Base-by-base conservation (phyloP, 495 filamentous ascomycete species). In the Podospora pseudocomata region DNA sequence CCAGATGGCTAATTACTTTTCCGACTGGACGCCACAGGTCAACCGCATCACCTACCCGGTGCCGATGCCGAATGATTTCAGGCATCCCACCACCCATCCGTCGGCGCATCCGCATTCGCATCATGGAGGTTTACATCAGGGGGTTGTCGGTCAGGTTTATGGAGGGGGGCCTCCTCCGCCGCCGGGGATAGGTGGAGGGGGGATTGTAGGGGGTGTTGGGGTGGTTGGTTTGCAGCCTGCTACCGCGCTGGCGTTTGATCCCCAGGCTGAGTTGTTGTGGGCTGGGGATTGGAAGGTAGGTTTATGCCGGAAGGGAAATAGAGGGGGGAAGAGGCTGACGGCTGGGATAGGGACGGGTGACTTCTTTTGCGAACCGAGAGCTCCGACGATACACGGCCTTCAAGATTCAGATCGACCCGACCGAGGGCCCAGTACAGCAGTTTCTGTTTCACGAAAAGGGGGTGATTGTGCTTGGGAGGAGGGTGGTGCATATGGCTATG, bases 231-330 rank as follows among this genome's bases (percentile, higher is more conserved):
- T 58, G 55, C 87, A 89, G n/a, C 84, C 87, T 58, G 86, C 88
- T 65, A 87, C 89, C 5, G 86, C 91, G 11, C 80, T 96, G 69
- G 90, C 92, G 26, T 98, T 98, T 75, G 95, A 99, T 75, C 89
- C 89, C 67, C 83, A 86, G 57, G 88, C 94, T 75, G 95, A 98
- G 77, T 86, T 98, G 34, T 77, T 98, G 68, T 99, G 96, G 95
- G 85, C 87, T 11, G 95, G 95, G 15, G 94, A 93, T 78, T 91
- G 93, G 81, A 91, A 88, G 83, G 93, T 96, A 80, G 80, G 89
- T 74, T 54, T 27, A 23, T 59, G 5, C 34, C 5, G 55, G 55
- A 11, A n/a, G 5, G 5, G 23, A 58, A 19, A n/a, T 15, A 18
- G 23, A 20, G n/a, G 7, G 5, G 55, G n/a, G n/a, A 4, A 58